Evolutionary conservation across 1,284 basidiomycete genomes (phyloP).

Genomic region (Neonothopanus nambi): DNA sequence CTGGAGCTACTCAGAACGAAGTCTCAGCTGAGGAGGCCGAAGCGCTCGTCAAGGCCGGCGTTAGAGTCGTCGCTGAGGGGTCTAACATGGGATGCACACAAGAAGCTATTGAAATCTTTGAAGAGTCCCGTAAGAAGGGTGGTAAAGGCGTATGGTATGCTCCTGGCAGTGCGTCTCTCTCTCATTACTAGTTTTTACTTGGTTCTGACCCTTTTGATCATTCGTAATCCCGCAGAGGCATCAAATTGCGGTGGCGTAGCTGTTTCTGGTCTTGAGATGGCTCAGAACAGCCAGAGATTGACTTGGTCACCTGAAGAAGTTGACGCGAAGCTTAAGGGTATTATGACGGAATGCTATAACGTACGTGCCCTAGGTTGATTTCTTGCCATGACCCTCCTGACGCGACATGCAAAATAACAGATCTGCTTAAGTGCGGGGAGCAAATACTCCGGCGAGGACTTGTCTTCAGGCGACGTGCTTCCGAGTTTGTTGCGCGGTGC

Average conservation of each 20-base stretch:
- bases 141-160: constrained; percentile 62
- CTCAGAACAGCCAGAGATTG: constrained; percentile 74
- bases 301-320: constrained; percentile 70
- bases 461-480: constrained; percentile 37
- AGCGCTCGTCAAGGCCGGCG: constrained; percentile 69
- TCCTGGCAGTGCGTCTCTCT: constrained; percentile 60
- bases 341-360: constrained; percentile 73
- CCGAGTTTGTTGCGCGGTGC: constrained; percentile 71
- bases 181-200: too few species aligned
- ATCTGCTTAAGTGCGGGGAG: constrained; percentile 61
- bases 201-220: background rate
- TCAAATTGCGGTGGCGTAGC: constrained; percentile 75
- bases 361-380: constrained; percentile 24
- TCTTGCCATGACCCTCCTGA: constrained; percentile 4
- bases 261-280: constrained; percentile 80
- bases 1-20: constrained; percentile 82
- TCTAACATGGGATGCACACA: constrained; percentile 77
- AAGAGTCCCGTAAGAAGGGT: constrained; percentile 57
- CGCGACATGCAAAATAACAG: too few species aligned
- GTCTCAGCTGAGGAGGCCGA: constrained; percentile 73
- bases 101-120: constrained; percentile 76
- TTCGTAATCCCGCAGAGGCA: constrained; percentile 43
- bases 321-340: constrained; percentile 71
- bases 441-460: constrained; percentile 57
- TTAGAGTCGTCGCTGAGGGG: constrained; percentile 77